phyloP scores from a whole-genome alignment of 257 asterid genomes.

The Penstemon barbatus region DNA sequence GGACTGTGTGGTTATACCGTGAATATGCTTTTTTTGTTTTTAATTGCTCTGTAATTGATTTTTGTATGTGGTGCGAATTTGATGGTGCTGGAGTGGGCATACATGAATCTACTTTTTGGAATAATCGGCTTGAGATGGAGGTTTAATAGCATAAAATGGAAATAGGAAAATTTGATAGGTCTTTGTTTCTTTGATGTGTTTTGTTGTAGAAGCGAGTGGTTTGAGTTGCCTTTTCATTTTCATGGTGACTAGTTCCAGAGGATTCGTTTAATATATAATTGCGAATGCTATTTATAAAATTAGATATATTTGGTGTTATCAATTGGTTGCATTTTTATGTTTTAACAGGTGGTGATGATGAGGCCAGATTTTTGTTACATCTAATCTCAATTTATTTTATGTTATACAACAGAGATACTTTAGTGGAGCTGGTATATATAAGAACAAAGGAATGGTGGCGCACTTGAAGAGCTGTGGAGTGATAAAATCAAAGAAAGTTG shows the following conservation, averaged over 20 bases:
- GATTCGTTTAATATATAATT: background rate
- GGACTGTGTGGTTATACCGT: background rate
- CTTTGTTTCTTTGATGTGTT: background rate
- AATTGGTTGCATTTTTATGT: constrained; percentile 19
- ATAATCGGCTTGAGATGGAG: background rate
- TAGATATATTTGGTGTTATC: constrained; percentile 13
- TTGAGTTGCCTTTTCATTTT: constrained; percentile 1
- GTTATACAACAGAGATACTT: constrained; percentile 58
- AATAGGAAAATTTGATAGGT: constrained; percentile 6
- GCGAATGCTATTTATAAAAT: background rate
- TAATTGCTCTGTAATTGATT: background rate
- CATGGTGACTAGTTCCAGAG: background rate
- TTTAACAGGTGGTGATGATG: constrained; percentile 40
- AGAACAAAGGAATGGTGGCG: constrained; percentile 63
- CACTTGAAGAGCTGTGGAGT: constrained; percentile 56
- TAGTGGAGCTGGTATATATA: constrained; percentile 47
- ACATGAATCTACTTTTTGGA: background rate
- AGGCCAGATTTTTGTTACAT: constrained; percentile 33
- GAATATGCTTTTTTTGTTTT: background rate
- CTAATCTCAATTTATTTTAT: constrained; percentile 47
- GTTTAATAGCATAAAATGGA: constrained; percentile 9
- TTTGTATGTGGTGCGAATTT: too few relatives aligned
- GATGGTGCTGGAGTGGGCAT: background rate
- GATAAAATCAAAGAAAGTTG: constrained; percentile 57
- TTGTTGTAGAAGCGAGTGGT: background rate